phyloP scores from a whole-genome alignment of 1,284 basidiomycete species.

The Lentinus polychrous region DNA sequence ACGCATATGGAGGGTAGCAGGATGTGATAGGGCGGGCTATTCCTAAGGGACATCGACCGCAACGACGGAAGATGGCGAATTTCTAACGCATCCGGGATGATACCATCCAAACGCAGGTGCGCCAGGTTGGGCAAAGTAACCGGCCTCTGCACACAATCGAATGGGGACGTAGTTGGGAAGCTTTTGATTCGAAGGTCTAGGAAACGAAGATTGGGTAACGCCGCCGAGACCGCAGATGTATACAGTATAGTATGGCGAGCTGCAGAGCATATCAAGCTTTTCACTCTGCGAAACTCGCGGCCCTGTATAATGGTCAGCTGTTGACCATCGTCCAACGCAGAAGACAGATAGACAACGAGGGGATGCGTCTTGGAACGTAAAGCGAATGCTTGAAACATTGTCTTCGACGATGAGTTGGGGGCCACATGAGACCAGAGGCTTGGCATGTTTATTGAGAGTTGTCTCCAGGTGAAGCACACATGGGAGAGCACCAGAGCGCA shows the following conservation, averaged over 20 bases:
- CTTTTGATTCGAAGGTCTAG: background rate
- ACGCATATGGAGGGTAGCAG: background rate
- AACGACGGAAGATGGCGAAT: background rate
- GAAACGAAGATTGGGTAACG: background rate
- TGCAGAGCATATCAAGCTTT: too few species aligned
- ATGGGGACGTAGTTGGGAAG: too few species aligned
- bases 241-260: too few species aligned
- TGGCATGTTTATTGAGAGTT: background rate
- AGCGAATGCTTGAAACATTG: background rate
- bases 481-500: constrained; percentile 4
- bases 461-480: constrained; percentile 2
- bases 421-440: constrained; percentile 3
- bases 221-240: too few species aligned
- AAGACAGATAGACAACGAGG: background rate
- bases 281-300: too few species aligned
- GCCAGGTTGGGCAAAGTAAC: background rate
- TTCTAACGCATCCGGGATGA: background rate
- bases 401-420: background rate
- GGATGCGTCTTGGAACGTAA: constrained; percentile 1
- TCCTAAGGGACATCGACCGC: background rate
- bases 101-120: background rate
- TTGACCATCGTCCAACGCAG: too few species aligned
- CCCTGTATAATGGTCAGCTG: too few species aligned
- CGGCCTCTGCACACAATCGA: too few species aligned
- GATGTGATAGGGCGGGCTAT: background rate